Conservation (phyloP, 371 early-diverging fungal genomes). For the Mortierella sp. region DNA sequence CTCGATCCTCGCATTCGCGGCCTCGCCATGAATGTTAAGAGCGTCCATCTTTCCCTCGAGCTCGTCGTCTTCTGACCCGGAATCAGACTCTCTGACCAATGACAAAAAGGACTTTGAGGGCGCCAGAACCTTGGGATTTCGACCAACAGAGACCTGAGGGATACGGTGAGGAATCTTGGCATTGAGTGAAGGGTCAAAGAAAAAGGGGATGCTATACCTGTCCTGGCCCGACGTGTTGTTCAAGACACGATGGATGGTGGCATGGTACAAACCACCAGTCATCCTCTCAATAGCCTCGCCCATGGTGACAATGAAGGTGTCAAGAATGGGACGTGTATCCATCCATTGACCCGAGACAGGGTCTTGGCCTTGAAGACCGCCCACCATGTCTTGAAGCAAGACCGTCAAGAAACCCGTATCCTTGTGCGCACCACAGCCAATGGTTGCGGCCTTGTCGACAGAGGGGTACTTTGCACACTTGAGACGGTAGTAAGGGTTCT, state of each 20-base stretch:
- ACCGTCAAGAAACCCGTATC: slow-evolving; percentile 69
- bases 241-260: slow-evolving; percentile 76
- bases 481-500: slow-evolving; percentile 61
- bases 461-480: slow-evolving; percentile 54
- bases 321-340: slow-evolving; percentile 68
- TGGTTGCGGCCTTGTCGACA: slow-evolving; percentile 31
- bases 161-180: slow-evolving; percentile 56
- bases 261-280: slow-evolving; percentile 65
- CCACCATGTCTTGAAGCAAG: slow-evolving; percentile 71
- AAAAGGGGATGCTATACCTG: slow-evolving; percentile 69
- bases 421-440: slow-evolving; percentile 56
- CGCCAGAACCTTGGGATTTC: not conserved
- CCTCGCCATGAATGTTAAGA: slow-evolving; percentile 55
- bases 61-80: slow-evolving; percentile 29
- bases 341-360: slow-evolving; percentile 69
- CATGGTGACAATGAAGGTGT: slow-evolving; percentile 77
- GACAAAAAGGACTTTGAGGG: not conserved
- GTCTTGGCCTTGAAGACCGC: slow-evolving; percentile 76
- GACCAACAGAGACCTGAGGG: not conserved
- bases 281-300: slow-evolving; percentile 74
- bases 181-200: slow-evolving; percentile 61
- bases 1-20: not conserved
- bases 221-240: slow-evolving; percentile 65
- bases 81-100: not conserved
- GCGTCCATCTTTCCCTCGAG: slow-evolving; percentile 16